Evolutionary conservation across 2,329 filamentous ascomycete genomes (phyloP).

Genomic region (Aspergillus sp.): DNA sequence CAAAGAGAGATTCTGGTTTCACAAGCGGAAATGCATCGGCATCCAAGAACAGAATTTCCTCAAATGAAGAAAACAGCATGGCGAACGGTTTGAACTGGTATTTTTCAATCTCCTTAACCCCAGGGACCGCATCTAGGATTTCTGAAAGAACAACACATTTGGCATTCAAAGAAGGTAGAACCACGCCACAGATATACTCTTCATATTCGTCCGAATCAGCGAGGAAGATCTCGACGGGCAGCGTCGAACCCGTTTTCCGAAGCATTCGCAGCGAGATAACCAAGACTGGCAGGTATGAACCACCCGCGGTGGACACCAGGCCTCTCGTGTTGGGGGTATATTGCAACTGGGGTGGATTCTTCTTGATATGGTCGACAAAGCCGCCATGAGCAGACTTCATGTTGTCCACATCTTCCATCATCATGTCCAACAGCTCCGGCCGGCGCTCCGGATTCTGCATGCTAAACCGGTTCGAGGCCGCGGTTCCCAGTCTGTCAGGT

Average conservation of each 20-base stretch:
- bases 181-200: slow-evolving; percentile 36
- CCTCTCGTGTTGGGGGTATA: slow-evolving; percentile 33
- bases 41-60: slow-evolving; percentile 46
- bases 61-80: slow-evolving; percentile 47
- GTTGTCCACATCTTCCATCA: slow-evolving; percentile 20
- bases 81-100: slow-evolving; percentile 48
- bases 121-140: slow-evolving; percentile 30
- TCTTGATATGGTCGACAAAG: slow-evolving; percentile 28
- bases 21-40: slow-evolving; percentile 43
- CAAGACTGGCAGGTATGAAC: slow-evolving; percentile 39
- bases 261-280: slow-evolving; percentile 44
- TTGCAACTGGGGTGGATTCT: slow-evolving; percentile 25
- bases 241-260: slow-evolving; percentile 35
- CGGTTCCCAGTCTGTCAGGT: slow-evolving; percentile 20
- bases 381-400: slow-evolving; percentile 31
- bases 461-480: slow-evolving; percentile 23
- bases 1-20: slow-evolving; percentile 39
- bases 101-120: slow-evolving; percentile 29
- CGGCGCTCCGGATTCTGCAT: slow-evolving; percentile 20
- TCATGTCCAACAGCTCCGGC: slow-evolving; percentile 27
- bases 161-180: slow-evolving; percentile 40
- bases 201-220: slow-evolving; percentile 39
- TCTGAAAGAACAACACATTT: slow-evolving; percentile 41
- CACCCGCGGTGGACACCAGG: slow-evolving; percentile 44
- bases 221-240: slow-evolving; percentile 46